Percentiles rank a stretch among this genome's conserved stretches.
These are phyloP conservation scores for Eucalyptus pauciflora DNA, from an alignment of 345 rosid genomes.

Conservation along the genomic window DNA sequence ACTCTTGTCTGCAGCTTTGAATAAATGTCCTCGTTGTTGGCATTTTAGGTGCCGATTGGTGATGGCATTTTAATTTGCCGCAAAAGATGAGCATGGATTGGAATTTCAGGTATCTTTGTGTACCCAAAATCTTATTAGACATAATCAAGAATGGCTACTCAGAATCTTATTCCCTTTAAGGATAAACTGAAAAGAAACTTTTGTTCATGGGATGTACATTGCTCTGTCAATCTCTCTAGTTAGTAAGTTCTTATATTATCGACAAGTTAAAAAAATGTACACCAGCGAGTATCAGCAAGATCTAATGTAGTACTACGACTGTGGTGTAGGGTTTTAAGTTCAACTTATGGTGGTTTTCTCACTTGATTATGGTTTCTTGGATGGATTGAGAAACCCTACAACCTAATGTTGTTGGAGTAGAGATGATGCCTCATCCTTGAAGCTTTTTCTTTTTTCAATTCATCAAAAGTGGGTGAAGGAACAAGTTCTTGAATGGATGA, in stretches of 20 bases:
- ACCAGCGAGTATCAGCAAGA: not conserved
- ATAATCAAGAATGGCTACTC: not conserved
- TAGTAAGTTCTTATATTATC: not conserved
- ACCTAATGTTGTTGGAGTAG: not conserved
- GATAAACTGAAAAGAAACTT: not conserved
- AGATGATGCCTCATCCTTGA: not conserved
- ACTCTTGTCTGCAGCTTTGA: not conserved
- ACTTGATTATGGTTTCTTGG: not conserved
- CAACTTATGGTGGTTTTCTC: not conserved
- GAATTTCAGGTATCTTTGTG: not conserved
- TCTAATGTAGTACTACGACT: not conserved
- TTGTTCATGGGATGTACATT: not conserved
- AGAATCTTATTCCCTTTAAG: not conserved
- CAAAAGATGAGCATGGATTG: constrained; percentile 26
- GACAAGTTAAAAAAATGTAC: not conserved
- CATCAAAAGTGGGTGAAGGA: not conserved
- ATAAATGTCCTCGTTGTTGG: not conserved
- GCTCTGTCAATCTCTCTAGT: not conserved
- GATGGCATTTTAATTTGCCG: constrained; percentile 88
- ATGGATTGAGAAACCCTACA: not conserved
- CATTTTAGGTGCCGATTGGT: constrained; percentile 72
- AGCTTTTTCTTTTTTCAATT: not conserved
- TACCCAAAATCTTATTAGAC: not conserved
- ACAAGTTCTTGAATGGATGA: not conserved
- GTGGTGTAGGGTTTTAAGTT: not conserved